These are phyloP conservation scores for Vitis riparia DNA, from an alignment of 164 flowering plant genomes.

Conservation along the genomic window DNA sequence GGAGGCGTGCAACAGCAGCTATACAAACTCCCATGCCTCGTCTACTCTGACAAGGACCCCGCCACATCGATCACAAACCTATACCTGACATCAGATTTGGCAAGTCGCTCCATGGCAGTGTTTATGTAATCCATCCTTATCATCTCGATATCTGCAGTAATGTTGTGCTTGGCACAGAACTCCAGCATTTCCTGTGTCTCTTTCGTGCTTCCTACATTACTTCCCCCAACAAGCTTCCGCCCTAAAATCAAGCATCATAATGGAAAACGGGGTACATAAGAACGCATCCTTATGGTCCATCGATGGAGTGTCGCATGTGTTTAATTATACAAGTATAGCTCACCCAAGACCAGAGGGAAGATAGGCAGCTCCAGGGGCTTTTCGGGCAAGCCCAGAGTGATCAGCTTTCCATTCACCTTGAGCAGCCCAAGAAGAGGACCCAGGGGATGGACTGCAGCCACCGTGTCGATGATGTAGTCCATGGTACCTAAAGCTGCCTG, in stretches of 20 bases:
- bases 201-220: constrained; percentile 29
- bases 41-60: constrained; percentile 14
- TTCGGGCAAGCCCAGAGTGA: constrained; percentile 31
- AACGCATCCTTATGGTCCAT: too few species aligned
- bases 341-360: constrained; percentile 28
- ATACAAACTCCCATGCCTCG: background rate
- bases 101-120: constrained; percentile 28
- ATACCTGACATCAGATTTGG: constrained; percentile 27
- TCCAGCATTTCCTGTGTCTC: constrained; percentile 43
- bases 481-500: constrained; percentile 32
- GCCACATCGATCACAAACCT: constrained; percentile 36
- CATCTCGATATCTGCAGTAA: constrained; percentile 31
- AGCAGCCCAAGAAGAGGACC: constrained; percentile 28
- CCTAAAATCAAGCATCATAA: constrained; percentile 10
- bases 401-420: constrained; percentile 30
- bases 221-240: constrained; percentile 33
- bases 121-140: constrained; percentile 29
- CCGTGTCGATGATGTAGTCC: constrained; percentile 38
- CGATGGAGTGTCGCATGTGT: too few species aligned
- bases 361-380: constrained; percentile 33
- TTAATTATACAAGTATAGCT: background rate
- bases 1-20: too few species aligned
- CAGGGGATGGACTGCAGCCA: constrained; percentile 31
- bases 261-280: too few species aligned
- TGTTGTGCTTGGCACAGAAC: constrained; percentile 26